Evolutionary conservation across 495 filamentous ascomycete genomes (phyloP).

Genomic region (Penicillium angulare): DNA sequence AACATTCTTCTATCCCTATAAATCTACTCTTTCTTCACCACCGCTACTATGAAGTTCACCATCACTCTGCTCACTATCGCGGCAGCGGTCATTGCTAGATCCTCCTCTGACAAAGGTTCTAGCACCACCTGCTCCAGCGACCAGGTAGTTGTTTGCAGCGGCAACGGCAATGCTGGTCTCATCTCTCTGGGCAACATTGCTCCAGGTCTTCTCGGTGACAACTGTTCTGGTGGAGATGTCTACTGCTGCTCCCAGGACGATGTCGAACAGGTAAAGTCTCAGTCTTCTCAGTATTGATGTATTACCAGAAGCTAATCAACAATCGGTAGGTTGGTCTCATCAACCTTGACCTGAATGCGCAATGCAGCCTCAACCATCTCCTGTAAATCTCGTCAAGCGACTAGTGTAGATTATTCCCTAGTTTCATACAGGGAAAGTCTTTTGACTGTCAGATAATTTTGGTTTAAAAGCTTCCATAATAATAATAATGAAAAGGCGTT

Average conservation of each 20-base stretch:
- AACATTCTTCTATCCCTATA: no score
- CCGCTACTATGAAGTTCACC: no score
- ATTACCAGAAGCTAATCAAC: neutral
- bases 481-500: no score
- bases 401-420: no score
- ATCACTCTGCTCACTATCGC: no score
- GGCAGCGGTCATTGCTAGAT: no score
- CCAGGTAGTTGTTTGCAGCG: conserved; percentile 13
- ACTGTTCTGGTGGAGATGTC: conserved; percentile 13
- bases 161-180: conserved; percentile 14
- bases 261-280: neutral
- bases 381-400: conserved; percentile 1
- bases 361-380: conserved; percentile 9
- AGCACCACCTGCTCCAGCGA: conserved; percentile 1
- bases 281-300: neutral
- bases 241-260: conserved; percentile 15
- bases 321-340: conserved; percentile 1
- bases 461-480: neutral
- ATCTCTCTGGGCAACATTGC: conserved; percentile 14
- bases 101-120: no score
- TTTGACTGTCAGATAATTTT: neutral
- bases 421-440: no score
- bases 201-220: conserved; percentile 10
- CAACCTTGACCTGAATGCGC: conserved; percentile 8
- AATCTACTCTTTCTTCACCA: no score